A percentile compares a stretch with the other conserved stretches of the same genome.
phyloP scores from a whole-genome alignment of 1,284 basidiomycete species.

The Inonotus obliquus region DNA sequence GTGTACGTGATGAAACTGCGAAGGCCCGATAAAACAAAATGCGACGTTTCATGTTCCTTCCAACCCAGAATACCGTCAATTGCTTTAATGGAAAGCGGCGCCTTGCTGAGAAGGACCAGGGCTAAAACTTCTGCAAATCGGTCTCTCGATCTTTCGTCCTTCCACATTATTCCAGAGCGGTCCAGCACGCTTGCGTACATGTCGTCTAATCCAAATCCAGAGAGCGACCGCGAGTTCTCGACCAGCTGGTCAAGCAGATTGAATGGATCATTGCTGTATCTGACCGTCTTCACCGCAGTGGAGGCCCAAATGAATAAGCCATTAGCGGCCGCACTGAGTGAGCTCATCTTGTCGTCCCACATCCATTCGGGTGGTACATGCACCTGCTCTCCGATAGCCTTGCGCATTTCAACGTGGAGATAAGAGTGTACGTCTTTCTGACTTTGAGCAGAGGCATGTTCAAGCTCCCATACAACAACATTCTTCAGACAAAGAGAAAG shows the following conservation, averaged over 20 bases:
- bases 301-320: conserved; percentile 28
- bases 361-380: not conserved
- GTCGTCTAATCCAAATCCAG: too few relatives aligned
- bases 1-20: too few relatives aligned
- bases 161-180: too few relatives aligned
- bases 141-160: too few relatives aligned
- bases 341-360: conserved; percentile 8
- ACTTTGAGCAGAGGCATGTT: not conserved
- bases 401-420: not conserved
- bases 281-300: too few relatives aligned
- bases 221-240: too few relatives aligned
- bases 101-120: not conserved
- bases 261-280: too few relatives aligned
- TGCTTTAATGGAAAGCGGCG: not conserved
- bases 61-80: too few relatives aligned
- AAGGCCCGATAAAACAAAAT: too few relatives aligned
- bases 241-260: too few relatives aligned
- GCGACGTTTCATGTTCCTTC: too few relatives aligned
- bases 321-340: conserved; percentile 22
- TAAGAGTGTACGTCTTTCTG: not conserved
- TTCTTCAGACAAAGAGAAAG: not conserved
- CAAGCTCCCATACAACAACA: not conserved
- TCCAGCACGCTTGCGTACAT: too few relatives aligned
- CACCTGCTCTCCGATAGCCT: not conserved
- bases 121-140: not conserved